A percentile compares a stretch with the other conserved stretches of the same genome.
These are phyloP conservation scores for Colletotrichum abscissum DNA, from an alignment of 2,329 filamentous ascomycete genomes.

Conservation along the genomic window DNA sequence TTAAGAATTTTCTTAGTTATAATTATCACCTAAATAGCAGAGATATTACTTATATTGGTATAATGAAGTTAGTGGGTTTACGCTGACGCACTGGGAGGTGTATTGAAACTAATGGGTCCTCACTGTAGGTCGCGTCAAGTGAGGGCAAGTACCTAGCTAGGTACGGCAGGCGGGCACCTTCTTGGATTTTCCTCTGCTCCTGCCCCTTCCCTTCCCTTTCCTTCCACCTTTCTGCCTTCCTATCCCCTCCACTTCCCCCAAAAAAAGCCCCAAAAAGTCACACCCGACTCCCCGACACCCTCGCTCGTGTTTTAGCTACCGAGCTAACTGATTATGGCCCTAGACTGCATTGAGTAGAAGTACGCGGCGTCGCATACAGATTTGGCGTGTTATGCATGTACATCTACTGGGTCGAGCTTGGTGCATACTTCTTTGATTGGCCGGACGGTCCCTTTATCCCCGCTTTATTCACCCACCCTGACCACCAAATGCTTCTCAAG, in stretches of 20 bases:
- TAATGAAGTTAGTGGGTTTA: no score
- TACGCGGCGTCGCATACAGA: slow-evolving; percentile 20
- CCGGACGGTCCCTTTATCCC: slow-evolving; percentile 19
- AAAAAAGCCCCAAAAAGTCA: slow-evolving; percentile 20
- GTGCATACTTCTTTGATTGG: slow-evolving; percentile 20
- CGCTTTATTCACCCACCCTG: slow-evolving; percentile 27
- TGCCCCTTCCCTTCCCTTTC: background rate
- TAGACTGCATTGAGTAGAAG: slow-evolving; percentile 28
- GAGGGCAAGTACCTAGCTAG: no score
- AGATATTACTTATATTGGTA: no score
- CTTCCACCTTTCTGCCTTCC: background rate
- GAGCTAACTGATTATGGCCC: slow-evolving; percentile 1
- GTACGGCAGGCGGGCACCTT: background rate
- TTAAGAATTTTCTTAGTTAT: no score
- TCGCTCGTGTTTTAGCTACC: slow-evolving; percentile 33
- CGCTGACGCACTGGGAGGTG: no score
- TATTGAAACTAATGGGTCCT: no score
- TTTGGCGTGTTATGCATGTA: slow-evolving; percentile 32
- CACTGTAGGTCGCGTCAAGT: no score
- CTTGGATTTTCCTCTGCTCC: background rate
- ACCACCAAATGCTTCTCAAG: slow-evolving; percentile 9
- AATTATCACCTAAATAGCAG: no score
- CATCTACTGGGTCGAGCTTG: slow-evolving; percentile 3
- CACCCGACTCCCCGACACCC: slow-evolving; percentile 26
- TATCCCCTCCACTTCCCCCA: background rate